Percentiles rank a stretch among this genome's conserved stretches.
These are phyloP conservation scores for Metroxylon sagu DNA, from an alignment of 176 grass and related monocot genomes.

Conservation along the genomic window DNA sequence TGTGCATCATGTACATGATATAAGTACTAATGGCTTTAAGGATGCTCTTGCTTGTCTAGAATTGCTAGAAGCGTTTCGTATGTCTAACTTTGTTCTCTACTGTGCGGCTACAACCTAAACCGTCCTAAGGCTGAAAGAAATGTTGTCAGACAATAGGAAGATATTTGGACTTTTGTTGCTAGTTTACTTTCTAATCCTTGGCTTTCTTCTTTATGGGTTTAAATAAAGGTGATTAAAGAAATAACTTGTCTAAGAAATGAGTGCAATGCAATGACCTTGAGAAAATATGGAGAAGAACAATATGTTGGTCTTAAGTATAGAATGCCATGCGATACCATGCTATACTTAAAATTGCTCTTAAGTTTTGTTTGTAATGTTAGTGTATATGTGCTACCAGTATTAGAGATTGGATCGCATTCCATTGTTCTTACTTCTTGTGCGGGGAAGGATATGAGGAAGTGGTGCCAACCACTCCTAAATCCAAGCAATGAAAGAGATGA, in stretches of 20 bases:
- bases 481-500: constrained; percentile 36
- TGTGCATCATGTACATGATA: not conserved
- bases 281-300: too few species aligned
- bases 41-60: not conserved
- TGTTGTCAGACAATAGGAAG: constrained; percentile 55
- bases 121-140: constrained; percentile 61
- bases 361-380: not conserved
- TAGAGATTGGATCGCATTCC: too few species aligned
- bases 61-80: not conserved
- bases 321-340: not conserved
- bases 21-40: not conserved
- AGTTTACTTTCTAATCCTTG: not conserved
- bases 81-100: constrained; percentile 14
- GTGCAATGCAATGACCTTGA: too few species aligned
- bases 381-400: not conserved
- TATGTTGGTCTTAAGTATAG: too few species aligned
- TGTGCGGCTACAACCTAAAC: constrained; percentile 71
- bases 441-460: constrained; percentile 94
- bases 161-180: constrained; percentile 21
- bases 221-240: not conserved
- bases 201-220: constrained; percentile 1
- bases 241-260: too few species aligned
- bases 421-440: not conserved
- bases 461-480: constrained; percentile 55
- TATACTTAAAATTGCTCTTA: not conserved